A percentile compares a stretch with the other conserved stretches of the same genome.
Conservation (phyloP, 2,329 filamentous ascomycete genomes). For the Gnomoniopsis smithogilvyi region DNA sequence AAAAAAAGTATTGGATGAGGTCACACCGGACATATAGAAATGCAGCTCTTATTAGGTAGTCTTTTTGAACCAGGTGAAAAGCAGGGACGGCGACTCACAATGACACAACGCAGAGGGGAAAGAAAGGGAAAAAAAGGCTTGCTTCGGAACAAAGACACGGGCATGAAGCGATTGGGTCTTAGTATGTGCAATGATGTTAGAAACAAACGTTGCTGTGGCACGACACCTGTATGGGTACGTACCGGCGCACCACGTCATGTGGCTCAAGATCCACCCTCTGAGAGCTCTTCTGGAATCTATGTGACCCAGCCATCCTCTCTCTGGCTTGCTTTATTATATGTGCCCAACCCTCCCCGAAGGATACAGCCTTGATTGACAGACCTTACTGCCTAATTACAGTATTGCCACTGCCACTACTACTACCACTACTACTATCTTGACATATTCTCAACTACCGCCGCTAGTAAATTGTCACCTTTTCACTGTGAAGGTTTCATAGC, state of each 20-base stretch:
- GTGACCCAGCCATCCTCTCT: neutral
- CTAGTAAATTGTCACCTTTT: neutral
- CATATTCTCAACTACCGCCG: neutral
- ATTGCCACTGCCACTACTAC: no score
- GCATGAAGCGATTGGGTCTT: neutral
- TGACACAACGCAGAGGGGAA: neutral
- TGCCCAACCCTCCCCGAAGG: neutral
- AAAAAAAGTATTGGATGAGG: no score
- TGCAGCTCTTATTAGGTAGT: neutral
- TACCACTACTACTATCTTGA: neutral
- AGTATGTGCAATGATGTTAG: neutral
- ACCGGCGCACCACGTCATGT: neutral
- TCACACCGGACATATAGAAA: no score
- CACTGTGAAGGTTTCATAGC: no score
- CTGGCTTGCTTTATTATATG: neutral
- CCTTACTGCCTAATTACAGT: no score
- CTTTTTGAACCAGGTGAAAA: neutral
- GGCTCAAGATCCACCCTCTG: neutral
- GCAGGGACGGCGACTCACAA: neutral
- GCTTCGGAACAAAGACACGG: neutral
- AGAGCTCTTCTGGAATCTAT: neutral
- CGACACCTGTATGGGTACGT: neutral
- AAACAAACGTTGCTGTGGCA: neutral
- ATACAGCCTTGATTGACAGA: no score
- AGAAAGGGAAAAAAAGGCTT: neutral